phyloP scores from a whole-genome alignment of 2,329 filamentous ascomycete genomes.

The Neofusicoccum umdonicola region DNA sequence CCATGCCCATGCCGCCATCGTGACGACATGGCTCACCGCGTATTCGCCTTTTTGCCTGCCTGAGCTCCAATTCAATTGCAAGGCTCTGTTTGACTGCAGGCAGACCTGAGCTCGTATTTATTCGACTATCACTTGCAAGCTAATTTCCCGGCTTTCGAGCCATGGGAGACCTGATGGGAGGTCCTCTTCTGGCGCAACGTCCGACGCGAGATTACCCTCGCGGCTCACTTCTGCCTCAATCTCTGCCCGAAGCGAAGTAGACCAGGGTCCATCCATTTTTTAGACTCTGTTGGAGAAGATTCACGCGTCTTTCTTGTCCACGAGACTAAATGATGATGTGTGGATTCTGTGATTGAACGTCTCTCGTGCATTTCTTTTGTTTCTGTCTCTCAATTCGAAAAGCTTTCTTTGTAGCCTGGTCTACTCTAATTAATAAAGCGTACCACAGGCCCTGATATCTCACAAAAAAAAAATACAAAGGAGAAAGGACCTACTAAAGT shows the following conservation, averaged over 20 bases:
- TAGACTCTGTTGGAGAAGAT: no score
- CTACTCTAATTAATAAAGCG: no score
- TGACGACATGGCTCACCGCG: not conserved
- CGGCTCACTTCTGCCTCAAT: not conserved
- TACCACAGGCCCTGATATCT: no score
- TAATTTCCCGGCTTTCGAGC: not conserved
- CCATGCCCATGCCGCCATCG: not conserved
- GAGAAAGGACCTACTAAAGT: no score
- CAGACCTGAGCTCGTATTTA: not conserved
- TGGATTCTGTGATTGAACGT: no score
- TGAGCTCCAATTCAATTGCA: not conserved
- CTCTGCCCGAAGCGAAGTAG: not conserved
- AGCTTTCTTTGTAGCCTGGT: no score
- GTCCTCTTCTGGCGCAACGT: not conserved
- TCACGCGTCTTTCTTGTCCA: no score
- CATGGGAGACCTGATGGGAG: not conserved
- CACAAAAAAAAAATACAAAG: no score
- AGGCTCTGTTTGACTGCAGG: no score
- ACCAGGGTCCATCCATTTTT: not conserved
- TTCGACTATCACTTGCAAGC: not conserved
- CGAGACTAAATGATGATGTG: no score
- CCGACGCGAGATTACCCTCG: conserved; percentile 4
- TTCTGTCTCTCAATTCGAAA: no score
- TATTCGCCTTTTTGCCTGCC: not conserved
- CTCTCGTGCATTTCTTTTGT: no score